Base-by-base conservation (phyloP, 495 filamentous ascomycete species). In the Neurospora hispaniola region DNA sequence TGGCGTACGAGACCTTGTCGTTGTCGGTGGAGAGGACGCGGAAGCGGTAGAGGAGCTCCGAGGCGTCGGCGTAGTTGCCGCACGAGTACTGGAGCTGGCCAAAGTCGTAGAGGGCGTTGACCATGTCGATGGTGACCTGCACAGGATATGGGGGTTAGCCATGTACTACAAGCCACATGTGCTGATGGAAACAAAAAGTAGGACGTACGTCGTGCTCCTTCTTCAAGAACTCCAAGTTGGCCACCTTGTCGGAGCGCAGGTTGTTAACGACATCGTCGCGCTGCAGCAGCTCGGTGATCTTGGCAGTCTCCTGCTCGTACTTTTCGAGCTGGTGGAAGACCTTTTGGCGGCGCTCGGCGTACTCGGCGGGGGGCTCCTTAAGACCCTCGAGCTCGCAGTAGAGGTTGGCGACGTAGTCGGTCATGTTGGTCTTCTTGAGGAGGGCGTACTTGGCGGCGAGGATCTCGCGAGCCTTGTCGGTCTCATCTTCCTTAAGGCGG, bases 61-160 rank as follows among this genome's bases (percentile, higher is more conserved):
- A 89, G 23, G 96, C 96, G 77, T 90, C 90, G 62, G 80, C 88
- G 81, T 99, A 99, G 82, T 92, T 94, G 74, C 95, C 96, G 80
- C 94, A 97, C 85, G 90, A 94, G 85, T 97, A 99, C 83, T 97
- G 94, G 82, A 97, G 96, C 76, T 93, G 92, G 75, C 96, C 96
- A 79, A 91, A 96, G 79, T 97, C 94, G 83, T 93, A 97, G 42
- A 99, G 90, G 74, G 89, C 91, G 83, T 97, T 91, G 76, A 99
- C 93, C 92, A 96, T 97, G 72, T 97, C 94, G 73, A 90, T 86
- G 2, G 93, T 97, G 76, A 99, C 89, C 89, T 91, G 78, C 70
- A 11, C 14, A 59, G 9, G n/a, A 8, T 20, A 54, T 54, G 10
- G n/a, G 23, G 46, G 46, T 54, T 54, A 54, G 46, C 23, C 46